phyloP scores from a whole-genome alignment of 331 rosid genomes.

The Malus hybrid region DNA sequence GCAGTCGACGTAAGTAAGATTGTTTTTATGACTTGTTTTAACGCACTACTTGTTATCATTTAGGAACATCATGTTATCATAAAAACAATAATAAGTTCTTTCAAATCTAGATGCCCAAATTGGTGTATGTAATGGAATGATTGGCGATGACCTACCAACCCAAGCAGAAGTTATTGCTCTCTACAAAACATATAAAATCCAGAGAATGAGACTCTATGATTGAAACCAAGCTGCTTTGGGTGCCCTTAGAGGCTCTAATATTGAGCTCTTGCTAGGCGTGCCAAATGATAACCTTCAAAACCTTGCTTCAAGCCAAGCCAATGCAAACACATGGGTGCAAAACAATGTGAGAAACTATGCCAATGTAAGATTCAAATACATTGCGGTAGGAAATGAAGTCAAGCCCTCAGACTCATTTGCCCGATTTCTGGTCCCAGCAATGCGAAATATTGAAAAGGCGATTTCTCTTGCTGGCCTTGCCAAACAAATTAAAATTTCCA shows the following conservation, averaged over 20 bases:
- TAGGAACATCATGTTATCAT: too few species aligned
- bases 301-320: conserved; percentile 27
- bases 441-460: conserved; percentile 37
- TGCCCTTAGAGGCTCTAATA: conserved; percentile 40
- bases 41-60: too few species aligned
- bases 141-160: conserved; percentile 32
- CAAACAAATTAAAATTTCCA: conserved; percentile 38
- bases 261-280: conserved; percentile 26
- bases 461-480: conserved; percentile 23
- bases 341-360: conserved; percentile 18
- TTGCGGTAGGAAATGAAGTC: conserved; percentile 41
- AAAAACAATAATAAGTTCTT: neutral
- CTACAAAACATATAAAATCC: conserved; percentile 29
- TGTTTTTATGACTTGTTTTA: too few species aligned
- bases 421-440: conserved; percentile 34
- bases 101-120: conserved; percentile 36
- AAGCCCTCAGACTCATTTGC: conserved; percentile 13
- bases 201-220: conserved; percentile 37
- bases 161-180: conserved; percentile 38
- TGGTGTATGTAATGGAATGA: conserved; percentile 48
- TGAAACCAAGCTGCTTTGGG: conserved; percentile 18
- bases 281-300: conserved; percentile 21
- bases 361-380: conserved; percentile 37
- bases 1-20: neutral
- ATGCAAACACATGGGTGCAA: conserved; percentile 41